Conservation (phyloP, 1,284 basidiomycete species). For the Pholiota adiposa region DNA sequence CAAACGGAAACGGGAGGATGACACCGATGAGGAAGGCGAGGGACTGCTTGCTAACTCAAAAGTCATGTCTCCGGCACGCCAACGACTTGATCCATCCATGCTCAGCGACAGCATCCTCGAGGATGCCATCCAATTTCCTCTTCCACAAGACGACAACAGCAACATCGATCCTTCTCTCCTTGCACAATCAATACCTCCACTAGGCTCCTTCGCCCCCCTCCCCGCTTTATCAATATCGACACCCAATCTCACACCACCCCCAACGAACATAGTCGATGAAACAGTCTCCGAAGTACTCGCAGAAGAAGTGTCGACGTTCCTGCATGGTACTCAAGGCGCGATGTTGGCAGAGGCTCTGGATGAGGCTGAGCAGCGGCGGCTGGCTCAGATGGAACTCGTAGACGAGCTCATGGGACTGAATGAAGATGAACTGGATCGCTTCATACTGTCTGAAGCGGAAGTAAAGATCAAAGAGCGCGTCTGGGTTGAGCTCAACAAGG, state of each 20-base stretch:
- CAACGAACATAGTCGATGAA: slow-evolving; percentile 34
- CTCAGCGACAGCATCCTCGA: slow-evolving; percentile 51
- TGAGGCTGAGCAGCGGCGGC: slow-evolving; percentile 63
- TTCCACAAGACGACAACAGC: slow-evolving; percentile 44
- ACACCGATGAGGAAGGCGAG: slow-evolving; percentile 41
- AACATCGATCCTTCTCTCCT: slow-evolving; percentile 67
- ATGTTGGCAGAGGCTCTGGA: slow-evolving; percentile 62
- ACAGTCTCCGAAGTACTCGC: slow-evolving; percentile 57
- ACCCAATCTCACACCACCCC: slow-evolving; percentile 25
- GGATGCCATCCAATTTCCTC: slow-evolving; percentile 36
- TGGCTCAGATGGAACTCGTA: slow-evolving; percentile 46
- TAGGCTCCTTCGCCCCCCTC: slow-evolving; percentile 14
- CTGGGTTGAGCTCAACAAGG: slow-evolving; percentile 96
- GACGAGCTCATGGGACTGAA: slow-evolving; percentile 80
- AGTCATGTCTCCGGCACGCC: slow-evolving; percentile 22
- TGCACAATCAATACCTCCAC: slow-evolving; percentile 27
- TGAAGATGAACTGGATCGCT: slow-evolving; percentile 91
- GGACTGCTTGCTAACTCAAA: background rate
- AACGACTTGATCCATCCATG: slow-evolving; percentile 47
- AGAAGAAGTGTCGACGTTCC: slow-evolving; percentile 68
- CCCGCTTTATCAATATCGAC: slow-evolving; percentile 21
- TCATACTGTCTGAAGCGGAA: slow-evolving; percentile 86
- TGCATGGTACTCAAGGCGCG: slow-evolving; percentile 60
- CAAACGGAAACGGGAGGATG: slow-evolving; percentile 36
- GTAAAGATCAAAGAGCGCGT: slow-evolving; percentile 90